phyloP scores from a whole-genome alignment of 2,329 filamentous ascomycete genomes.

The Phaeomoniella chlamydospora region DNA sequence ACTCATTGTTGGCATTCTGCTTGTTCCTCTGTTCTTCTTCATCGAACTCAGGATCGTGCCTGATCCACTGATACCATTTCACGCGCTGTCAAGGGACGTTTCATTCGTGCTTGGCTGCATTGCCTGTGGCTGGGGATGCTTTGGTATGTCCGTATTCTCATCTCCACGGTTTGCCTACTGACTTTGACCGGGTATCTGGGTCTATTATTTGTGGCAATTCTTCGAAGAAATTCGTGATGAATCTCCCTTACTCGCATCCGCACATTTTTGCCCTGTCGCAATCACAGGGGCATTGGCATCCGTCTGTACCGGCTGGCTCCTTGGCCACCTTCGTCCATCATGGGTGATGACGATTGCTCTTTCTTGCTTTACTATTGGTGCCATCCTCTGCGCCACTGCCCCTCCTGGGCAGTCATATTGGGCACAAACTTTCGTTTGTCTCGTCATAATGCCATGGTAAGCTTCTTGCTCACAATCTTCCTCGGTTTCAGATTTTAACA shows the following conservation, averaged over 20 bases:
- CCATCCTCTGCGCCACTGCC: constrained; percentile 22
- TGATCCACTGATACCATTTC: constrained; percentile 44
- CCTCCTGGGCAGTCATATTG: constrained; percentile 27
- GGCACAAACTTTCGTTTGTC: constrained; percentile 19
- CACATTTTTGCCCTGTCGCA: constrained; percentile 13
- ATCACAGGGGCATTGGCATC: constrained; percentile 17
- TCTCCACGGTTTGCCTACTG: no score
- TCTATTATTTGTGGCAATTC: constrained; percentile 37
- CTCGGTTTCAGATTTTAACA: constrained; percentile 14
- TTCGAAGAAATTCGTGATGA: constrained; percentile 24
- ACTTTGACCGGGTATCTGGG: constrained; percentile 30
- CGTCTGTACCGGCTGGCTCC: constrained; percentile 18
- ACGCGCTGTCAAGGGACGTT: constrained; percentile 31
- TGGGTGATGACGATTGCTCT: constrained; percentile 22
- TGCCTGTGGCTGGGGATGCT: constrained; percentile 38
- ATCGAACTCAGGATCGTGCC: constrained; percentile 29
- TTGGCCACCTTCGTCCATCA: constrained; percentile 14
- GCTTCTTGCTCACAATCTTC: constrained; percentile 2
- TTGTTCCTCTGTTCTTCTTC: constrained; percentile 41
- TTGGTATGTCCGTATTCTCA: constrained; percentile 22
- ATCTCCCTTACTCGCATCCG: constrained; percentile 15
- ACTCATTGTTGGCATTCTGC: constrained; percentile 41
- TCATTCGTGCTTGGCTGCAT: constrained; percentile 42
- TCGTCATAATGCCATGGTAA: constrained; percentile 17
- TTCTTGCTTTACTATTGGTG: constrained; percentile 18